These are phyloP conservation scores for Hypsizygus ulmarius DNA, from an alignment of 1,284 basidiomycete genomes.

Conservation along the genomic window DNA sequence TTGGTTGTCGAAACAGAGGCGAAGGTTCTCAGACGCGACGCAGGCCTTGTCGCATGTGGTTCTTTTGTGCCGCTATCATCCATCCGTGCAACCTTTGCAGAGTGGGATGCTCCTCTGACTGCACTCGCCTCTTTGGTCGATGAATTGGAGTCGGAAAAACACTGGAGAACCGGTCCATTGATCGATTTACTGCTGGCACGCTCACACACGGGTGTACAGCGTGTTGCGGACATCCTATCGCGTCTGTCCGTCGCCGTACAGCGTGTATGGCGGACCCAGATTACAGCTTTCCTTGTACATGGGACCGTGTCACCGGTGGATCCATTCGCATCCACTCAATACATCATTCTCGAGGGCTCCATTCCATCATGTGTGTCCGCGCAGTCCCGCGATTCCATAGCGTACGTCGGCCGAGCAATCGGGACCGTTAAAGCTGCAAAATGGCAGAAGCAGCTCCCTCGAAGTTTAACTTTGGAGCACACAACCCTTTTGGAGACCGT, in stretches of 20 bases:
- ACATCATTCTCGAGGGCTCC: conserved; percentile 55
- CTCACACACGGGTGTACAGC: conserved; percentile 73
- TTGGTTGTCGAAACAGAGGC: conserved; percentile 78
- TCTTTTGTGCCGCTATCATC: conserved; percentile 83
- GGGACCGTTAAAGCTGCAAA: conserved; percentile 80
- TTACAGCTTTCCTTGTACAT: conserved; percentile 76
- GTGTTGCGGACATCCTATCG: conserved; percentile 67
- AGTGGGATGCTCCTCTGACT: conserved; percentile 81
- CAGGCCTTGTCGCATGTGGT: conserved; percentile 66
- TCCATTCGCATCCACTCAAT: conserved; percentile 55
- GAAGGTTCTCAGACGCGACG: conserved; percentile 70
- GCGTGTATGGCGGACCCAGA: conserved; percentile 74
- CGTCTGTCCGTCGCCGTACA: conserved; percentile 72
- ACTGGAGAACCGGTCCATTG: conserved; percentile 71
- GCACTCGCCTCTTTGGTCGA: conserved; percentile 64
- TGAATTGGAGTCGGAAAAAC: conserved; percentile 51
- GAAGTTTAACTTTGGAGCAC: conserved; percentile 60
- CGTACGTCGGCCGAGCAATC: conserved; percentile 85
- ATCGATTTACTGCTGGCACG: conserved; percentile 73
- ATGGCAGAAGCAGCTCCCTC: conserved; percentile 74
- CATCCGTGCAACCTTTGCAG: conserved; percentile 75
- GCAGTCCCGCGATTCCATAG: conserved; percentile 75
- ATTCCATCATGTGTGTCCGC: conserved; percentile 73
- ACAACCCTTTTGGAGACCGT: conserved; percentile 62
- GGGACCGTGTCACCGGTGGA: conserved; percentile 62